Base-by-base conservation (phyloP, 2,329 filamentous ascomycete genomes). In the Ramularia endophylla region DNA sequence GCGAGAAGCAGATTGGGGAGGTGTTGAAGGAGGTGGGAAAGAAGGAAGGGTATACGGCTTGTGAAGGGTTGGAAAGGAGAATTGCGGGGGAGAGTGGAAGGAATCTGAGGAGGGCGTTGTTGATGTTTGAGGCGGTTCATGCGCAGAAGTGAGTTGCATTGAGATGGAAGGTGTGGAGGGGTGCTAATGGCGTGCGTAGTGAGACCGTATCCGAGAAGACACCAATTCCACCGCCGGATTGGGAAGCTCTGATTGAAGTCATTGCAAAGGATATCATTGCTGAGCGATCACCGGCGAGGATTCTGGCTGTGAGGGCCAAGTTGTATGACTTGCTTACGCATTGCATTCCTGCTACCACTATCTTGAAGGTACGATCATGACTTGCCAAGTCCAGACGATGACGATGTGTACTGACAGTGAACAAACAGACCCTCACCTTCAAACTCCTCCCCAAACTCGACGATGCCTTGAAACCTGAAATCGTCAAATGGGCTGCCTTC, bases 41-140 rank as follows among this genome's bases (percentile, higher is more conserved):
- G 71, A 87, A 81, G 61, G 89, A 97, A 66, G 80, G 81, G 6
- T 95, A 88, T 82, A 78, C 80, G n/a, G 73, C 82, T 31, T 79
- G 85, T 6, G 77, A 81, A 49, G 83, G 75, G 1, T 65, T 98
- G 52, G 87, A 95, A 63, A 75, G 78, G 65, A 80, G 87, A 55
- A 92, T 98, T 62, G 92, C 92, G 0, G 80, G 78, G 59, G 88
- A 95, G 58, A 95, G 90, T 58, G 88, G 87, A 27, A 78, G 92
- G 50, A 98, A 98, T 66, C 64, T 98, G 58, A 80, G 92, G 50
- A 81, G 85, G 59, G 92, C 92, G 13, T 68, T 98, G 58, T 72
- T 98, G 53, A 98, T 98, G 89, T 94, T 90, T 59, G 92, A 98
- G 69, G 85, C 92, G 9, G 86, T 97, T 18, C 87, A 97, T 69